Base-by-base conservation (phyloP, 2,329 filamentous ascomycete species). In the Harringtonia lauricola region DNA sequence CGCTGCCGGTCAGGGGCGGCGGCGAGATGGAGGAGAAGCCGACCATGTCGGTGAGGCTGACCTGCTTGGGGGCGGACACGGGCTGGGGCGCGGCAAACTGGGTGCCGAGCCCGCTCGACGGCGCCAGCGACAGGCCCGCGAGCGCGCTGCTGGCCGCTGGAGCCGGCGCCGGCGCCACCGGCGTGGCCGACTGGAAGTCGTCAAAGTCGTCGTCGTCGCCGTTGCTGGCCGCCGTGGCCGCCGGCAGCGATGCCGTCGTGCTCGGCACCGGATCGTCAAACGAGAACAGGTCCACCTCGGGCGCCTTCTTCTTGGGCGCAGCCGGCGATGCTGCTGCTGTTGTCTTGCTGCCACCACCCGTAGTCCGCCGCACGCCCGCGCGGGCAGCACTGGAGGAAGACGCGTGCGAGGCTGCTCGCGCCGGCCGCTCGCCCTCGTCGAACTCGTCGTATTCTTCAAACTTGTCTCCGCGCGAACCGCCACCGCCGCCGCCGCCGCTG, bases 381-480 rank as follows among this genome's bases (percentile, higher is more conserved):
- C 66, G 21, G 76, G 64, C 31, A 24, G 41, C 28, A 46, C 74
- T 66, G 41, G 70, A 60, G 40, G 64, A 65, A 39, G 72, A 70
- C 22, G 60, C 15, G 8, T 22, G 12, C 22, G 44, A 15, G 9
- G 38, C 55, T 2, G 61, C 55, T 4, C 40, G 40, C 5, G 54
- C 43, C 21, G 67, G 67, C 43, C 64, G 57, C 29, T 70, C 64
- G 34, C 74, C 86, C 55, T 95, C 92, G 44, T 96, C 90, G 56
- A 83, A 90, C 63, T 98, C 92, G 58, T 98, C 89, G 57, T 98
- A 98, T 63, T 95, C 92, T 54, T 96, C 90, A 54, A 95, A 98
- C 51, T 82, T 77, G 51, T 94, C 88, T 44, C 72, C 69, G 46
- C 81, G 68, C 54, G 69, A 70, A 46, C 37, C 31, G 10, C 40